Evolutionary conservation across 1,284 basidiomycete species (phyloP).

Genomic region (Ceratobasidium sp.): DNA sequence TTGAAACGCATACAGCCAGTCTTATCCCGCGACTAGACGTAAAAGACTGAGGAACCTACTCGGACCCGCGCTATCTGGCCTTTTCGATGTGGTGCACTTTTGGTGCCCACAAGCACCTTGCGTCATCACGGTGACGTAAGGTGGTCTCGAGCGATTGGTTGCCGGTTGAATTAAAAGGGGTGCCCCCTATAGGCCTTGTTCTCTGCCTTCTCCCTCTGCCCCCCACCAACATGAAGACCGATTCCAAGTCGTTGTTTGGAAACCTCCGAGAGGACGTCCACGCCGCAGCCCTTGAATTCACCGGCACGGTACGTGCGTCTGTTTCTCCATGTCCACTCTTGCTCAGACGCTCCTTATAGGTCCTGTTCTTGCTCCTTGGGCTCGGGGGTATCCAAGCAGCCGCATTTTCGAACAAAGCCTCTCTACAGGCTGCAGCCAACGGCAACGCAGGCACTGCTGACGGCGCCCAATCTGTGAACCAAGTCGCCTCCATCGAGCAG

Average conservation of each 20-base stretch:
- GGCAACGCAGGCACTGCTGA: conserved; percentile 4
- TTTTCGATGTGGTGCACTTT: background rate
- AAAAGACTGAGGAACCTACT: background rate
- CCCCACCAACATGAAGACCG: conserved; percentile 10
- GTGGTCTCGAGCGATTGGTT: background rate
- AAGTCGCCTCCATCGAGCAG: conserved; percentile 54
- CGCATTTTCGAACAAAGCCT: conserved; percentile 31
- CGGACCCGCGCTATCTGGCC: conserved; percentile 15
- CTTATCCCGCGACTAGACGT: background rate
- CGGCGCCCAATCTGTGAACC: conserved; percentile 46
- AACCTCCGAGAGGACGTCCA: conserved; percentile 41
- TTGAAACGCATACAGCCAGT: background rate
- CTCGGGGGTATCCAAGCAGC: conserved; percentile 44
- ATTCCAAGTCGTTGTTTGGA: conserved; percentile 27
- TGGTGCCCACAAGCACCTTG: conserved; percentile 4
- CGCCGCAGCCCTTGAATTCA: conserved; percentile 43
- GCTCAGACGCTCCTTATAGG: background rate
- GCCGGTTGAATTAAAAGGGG: background rate
- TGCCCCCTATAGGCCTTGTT: background rate
- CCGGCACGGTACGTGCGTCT: conserved; percentile 39
- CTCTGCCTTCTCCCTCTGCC: background rate
- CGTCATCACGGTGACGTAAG: conserved; percentile 7
- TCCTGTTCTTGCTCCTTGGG: conserved; percentile 41
- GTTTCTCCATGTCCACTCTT: conserved; percentile 15
- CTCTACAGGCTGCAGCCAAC: conserved; percentile 18